Conservation (phyloP, 1,139 yeast genomes). For the Sugiyamaella castrensis region DNA sequence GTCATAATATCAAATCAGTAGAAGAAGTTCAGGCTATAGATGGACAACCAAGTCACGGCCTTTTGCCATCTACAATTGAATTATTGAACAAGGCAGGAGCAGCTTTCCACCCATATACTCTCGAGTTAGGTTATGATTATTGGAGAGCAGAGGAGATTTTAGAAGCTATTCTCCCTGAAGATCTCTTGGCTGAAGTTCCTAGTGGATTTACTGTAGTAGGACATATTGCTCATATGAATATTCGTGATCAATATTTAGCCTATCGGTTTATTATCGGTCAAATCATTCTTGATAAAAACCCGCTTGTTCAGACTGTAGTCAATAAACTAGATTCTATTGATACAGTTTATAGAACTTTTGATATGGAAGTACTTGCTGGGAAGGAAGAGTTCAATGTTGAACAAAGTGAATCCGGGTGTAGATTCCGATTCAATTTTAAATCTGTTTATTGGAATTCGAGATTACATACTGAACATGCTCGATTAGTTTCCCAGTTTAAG, state of each 20-base stretch:
- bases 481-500: conserved; percentile 62
- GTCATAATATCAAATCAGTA: conserved; percentile 48
- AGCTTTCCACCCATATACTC: conserved; percentile 50
- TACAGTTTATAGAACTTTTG: conserved; percentile 84
- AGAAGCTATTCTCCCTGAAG: conserved; percentile 70
- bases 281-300: conserved; percentile 84
- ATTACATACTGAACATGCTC: conserved; percentile 87
- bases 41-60: conserved; percentile 16
- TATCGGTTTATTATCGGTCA: conserved; percentile 81
- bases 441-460: conserved; percentile 98
- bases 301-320: conserved; percentile 82
- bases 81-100: conserved; percentile 50
- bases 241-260: conserved; percentile 82
- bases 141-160: conserved; percentile 94
- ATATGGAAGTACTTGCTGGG: conserved; percentile 93
- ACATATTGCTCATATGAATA: conserved; percentile 89
- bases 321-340: conserved; percentile 87
- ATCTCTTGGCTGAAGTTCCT: conserved; percentile 70
- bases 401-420: conserved; percentile 85
- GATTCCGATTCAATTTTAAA: conserved; percentile 81
- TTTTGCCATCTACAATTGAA: conserved; percentile 46
- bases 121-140: conserved; percentile 64
- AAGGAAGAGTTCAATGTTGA: conserved; percentile 65
- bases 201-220: conserved; percentile 93
- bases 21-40: conserved; percentile 39